Percentiles rank a stretch among this genome's conserved stretches.
These are phyloP conservation scores for Aspergillus fumigatiaffinis DNA, from an alignment of 2,329 filamentous ascomycete species.

Conservation along the genomic window DNA sequence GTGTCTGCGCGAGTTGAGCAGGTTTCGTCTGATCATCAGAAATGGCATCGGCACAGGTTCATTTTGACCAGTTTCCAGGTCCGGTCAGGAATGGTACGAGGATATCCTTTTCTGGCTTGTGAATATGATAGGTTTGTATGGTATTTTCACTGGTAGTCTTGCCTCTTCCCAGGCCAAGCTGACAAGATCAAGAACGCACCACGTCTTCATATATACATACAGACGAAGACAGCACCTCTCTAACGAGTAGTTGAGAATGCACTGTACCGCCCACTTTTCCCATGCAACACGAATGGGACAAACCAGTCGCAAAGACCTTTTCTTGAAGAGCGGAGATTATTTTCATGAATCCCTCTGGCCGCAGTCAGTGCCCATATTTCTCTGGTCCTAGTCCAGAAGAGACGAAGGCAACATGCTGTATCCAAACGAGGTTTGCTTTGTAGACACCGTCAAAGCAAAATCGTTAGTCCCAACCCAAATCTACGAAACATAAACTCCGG, in stretches of 20 bases:
- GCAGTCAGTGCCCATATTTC: background rate
- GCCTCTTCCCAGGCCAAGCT: background rate
- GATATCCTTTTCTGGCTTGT: background rate
- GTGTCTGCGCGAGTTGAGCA: background rate
- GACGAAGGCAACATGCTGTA: background rate
- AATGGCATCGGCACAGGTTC: background rate
- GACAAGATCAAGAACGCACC: background rate
- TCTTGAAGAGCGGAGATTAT: conserved; percentile 2
- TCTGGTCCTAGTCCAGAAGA: background rate
- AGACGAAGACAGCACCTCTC: background rate
- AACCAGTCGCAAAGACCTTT: background rate
- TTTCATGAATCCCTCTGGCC: background rate
- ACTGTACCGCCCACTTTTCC: background rate
- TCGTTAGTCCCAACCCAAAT: conserved; percentile 6
- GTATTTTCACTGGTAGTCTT: background rate
- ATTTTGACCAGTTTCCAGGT: background rate
- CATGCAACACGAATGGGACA: background rate
- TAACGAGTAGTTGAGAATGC: background rate
- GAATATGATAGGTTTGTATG: background rate
- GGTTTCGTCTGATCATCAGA: background rate
- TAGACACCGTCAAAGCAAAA: background rate
- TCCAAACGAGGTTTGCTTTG: background rate
- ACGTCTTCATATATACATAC: conserved; percentile 6
- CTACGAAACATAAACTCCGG: conserved; percentile 21
- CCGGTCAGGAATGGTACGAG: background rate